Evolutionary conservation across 2,329 filamentous ascomycete species (phyloP).

Genomic region (Epichloe amarillans): DNA sequence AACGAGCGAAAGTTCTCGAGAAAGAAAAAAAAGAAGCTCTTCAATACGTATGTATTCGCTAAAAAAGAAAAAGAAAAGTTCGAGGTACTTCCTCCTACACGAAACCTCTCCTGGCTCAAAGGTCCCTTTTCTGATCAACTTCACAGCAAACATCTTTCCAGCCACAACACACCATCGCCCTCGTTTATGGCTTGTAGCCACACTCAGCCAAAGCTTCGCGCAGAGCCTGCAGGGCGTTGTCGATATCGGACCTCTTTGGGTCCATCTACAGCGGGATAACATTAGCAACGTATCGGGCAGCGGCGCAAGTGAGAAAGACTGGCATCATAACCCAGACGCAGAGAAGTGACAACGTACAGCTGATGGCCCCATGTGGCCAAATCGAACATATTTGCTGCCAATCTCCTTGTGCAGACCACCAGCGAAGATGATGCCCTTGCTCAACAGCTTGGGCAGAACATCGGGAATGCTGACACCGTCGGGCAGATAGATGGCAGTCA

Average conservation of each 20-base stretch:
- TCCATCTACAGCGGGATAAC: slow-evolving; percentile 42
- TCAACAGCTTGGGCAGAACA: slow-evolving; percentile 69
- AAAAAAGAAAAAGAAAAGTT: neutral
- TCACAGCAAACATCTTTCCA: neutral
- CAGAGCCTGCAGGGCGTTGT: slow-evolving; percentile 68
- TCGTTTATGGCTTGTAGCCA: slow-evolving; percentile 41
- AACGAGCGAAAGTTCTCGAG: no score
- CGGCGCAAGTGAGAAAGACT: neutral
- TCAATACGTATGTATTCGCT: neutral
- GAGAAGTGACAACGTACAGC: slow-evolving; percentile 40
- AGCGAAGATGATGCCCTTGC: slow-evolving; percentile 85
- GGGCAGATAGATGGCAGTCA: slow-evolving; percentile 95
- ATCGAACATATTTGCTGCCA: slow-evolving; percentile 81
- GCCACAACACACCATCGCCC: neutral
- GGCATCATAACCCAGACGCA: neutral
- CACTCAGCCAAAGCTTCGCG: slow-evolving; percentile 62
- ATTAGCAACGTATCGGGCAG: neutral
- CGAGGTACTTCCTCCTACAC: neutral
- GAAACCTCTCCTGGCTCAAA: neutral
- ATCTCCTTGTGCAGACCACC: slow-evolving; percentile 95
- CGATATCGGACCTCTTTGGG: slow-evolving; percentile 64
- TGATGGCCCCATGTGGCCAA: slow-evolving; percentile 96
- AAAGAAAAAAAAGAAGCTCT: no score
- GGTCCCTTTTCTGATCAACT: neutral
- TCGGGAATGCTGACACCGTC: slow-evolving; percentile 70